Base-by-base conservation (phyloP, 139 green algal genomes). In the Diplosphaera chodatii region DNA sequence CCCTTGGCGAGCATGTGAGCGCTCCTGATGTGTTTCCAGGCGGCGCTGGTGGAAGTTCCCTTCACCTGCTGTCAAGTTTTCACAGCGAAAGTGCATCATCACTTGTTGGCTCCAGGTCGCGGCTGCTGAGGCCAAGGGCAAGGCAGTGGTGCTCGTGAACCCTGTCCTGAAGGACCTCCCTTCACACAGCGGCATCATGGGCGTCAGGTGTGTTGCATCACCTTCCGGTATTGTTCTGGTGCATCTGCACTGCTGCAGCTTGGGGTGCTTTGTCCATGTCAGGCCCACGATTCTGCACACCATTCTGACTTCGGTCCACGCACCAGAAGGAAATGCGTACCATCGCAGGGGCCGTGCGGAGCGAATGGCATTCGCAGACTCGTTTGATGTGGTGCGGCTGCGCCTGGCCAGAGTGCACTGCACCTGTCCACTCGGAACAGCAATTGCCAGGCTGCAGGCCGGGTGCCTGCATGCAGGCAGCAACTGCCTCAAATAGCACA, bases 131-230 rank as follows among this genome's bases (percentile, higher is more conserved):
- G 40, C 29, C n/a, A 69, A 75, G 29, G 71, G 74, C n/a, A 91
- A 91, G 74, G 31, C 40, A 1, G 48, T 91, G 5, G 74, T 91
- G 1, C 75, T 90, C 8, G 56, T 91, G 27, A 91, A 91, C 72
- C 80, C 86, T 15, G 73, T 81, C 32, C 76, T 91, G 64, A 78
- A 74, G 1, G 86, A 91, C 70, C 72, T 91, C 29, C 79, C 81
- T 21, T 80, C 68, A 28, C 64, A 77, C 4, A 77, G 66, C 37
- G 85, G 82, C 15, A 73, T 91, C 40, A 89, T 88, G 85, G 74
- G 76, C 5, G 73, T 90, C 63, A 70, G 70, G 75, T 32, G 21
- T 21, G 1, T 71, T 20, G 8, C 4, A 27, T 25, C 37, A 48
- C 37, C 37, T 20, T 48, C n/a, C n/a, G n/a, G n/a, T n/a, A n/a